These are phyloP conservation scores for Plenodomus tracheiphilus DNA, from an alignment of 2,329 filamentous ascomycete genomes.

Conservation along the genomic window DNA sequence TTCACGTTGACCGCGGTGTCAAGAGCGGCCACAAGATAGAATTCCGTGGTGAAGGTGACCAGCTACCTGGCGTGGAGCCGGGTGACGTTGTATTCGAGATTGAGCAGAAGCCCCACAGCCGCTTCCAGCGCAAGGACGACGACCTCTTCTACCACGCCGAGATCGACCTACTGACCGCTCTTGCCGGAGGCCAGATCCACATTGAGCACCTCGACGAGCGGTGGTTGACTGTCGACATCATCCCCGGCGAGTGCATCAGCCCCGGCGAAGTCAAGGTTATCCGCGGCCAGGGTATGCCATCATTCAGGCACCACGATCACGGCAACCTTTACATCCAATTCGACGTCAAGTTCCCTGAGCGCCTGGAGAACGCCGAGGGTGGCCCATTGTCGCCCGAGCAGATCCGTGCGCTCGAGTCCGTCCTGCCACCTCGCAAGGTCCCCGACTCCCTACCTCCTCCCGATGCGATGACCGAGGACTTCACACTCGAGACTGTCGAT, in stretches of 20 bases:
- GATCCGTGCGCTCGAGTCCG: slow-evolving; percentile 77
- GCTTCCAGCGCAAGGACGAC: slow-evolving; percentile 95
- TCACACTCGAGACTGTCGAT: slow-evolving; percentile 83
- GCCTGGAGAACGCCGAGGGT: slow-evolving; percentile 49
- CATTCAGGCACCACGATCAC: slow-evolving; percentile 88
- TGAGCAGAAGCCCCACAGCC: slow-evolving; percentile 95
- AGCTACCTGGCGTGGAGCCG: slow-evolving; percentile 87
- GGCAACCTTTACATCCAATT: slow-evolving; percentile 98
- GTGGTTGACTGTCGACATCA: slow-evolving; percentile 92
- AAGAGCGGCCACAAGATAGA: slow-evolving; percentile 94
- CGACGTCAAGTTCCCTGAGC: slow-evolving; percentile 89
- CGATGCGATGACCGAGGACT: slow-evolving; percentile 91
- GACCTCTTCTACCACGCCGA: slow-evolving; percentile 94
- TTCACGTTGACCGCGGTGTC: slow-evolving; percentile 95
- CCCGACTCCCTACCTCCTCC: slow-evolving; percentile 69
- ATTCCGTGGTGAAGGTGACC: slow-evolving; percentile 95
- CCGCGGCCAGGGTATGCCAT: slow-evolving; percentile 96
- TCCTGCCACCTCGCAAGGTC: slow-evolving; percentile 72
- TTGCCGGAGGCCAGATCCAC: slow-evolving; percentile 87
- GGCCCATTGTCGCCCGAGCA: slow-evolving; percentile 62
- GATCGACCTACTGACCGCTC: slow-evolving; percentile 91
- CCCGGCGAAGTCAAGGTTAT: slow-evolving; percentile 92
- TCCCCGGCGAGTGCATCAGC: slow-evolving; percentile 91
- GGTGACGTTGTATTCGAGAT: slow-evolving; percentile 99
- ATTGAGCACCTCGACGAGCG: slow-evolving; percentile 97